These are phyloP conservation scores for Claviceps lovelessii DNA, from an alignment of 2,329 filamentous ascomycete genomes.

Conservation along the genomic window DNA sequence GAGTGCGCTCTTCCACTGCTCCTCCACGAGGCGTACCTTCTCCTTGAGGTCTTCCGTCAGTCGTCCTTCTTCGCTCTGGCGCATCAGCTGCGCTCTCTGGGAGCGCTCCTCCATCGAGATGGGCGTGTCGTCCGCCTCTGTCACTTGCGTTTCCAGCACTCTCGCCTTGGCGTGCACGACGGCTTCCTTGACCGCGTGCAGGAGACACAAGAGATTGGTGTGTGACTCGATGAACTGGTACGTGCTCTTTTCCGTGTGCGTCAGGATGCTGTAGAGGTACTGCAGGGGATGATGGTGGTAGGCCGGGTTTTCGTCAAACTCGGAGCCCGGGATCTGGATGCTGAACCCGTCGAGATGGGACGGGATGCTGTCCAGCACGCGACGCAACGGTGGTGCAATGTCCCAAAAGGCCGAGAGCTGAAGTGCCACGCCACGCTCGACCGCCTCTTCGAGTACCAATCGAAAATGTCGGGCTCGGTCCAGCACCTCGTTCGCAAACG, in stretches of 20 bases:
- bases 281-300: slow-evolving; percentile 74
- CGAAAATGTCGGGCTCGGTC: slow-evolving; percentile 64
- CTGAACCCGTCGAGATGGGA: slow-evolving; percentile 43
- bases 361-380: slow-evolving; percentile 69
- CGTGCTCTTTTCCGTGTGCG: slow-evolving; percentile 80
- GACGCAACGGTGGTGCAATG: slow-evolving; percentile 70
- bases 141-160: slow-evolving; percentile 50
- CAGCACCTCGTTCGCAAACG: slow-evolving; percentile 57
- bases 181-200: slow-evolving; percentile 79
- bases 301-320: slow-evolving; percentile 72
- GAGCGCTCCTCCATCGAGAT: slow-evolving; percentile 20
- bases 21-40: slow-evolving; percentile 79
- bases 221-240: slow-evolving; percentile 96
- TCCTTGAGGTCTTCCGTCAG: slow-evolving; percentile 84
- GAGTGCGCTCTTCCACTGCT: slow-evolving; percentile 80
- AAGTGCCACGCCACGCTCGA: slow-evolving; percentile 74
- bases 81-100: slow-evolving; percentile 38
- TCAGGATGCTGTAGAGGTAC: slow-evolving; percentile 74
- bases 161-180: slow-evolving; percentile 56
- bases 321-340: slow-evolving; percentile 62
- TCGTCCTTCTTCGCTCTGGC: slow-evolving; percentile 50
- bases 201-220: slow-evolving; percentile 73
- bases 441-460: slow-evolving; percentile 67
- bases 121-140: slow-evolving; percentile 22
- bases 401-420: slow-evolving; percentile 97